phyloP scores from a whole-genome alignment of 768 basidiomycete species.

The Mycena latifolia region DNA sequence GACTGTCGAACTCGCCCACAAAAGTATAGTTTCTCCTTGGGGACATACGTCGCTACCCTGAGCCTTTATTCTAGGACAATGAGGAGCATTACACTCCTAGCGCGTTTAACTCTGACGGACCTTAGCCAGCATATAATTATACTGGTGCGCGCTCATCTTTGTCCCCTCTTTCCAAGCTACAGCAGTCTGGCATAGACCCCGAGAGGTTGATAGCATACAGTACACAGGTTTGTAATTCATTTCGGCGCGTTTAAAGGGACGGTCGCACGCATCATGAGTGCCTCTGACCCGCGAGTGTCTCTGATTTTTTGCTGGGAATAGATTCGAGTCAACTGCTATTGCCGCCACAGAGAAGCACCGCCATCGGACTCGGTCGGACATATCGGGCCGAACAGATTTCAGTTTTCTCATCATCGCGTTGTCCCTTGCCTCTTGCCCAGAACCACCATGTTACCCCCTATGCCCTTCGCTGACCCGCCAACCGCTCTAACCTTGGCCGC shows the following conservation, averaged over 20 bases:
- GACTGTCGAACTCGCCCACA: background rate
- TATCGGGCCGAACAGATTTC: conserved; percentile 14
- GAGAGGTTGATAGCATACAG: background rate
- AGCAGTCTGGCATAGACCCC: background rate
- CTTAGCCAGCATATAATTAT: conserved; percentile 3
- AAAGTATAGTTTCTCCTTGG: background rate
- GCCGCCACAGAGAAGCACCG: conserved; percentile 17
- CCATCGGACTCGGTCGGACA: conserved; percentile 11
- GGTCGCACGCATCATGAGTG: background rate
- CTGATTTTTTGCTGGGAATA: background rate
- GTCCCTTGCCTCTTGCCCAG: conserved; percentile 12
- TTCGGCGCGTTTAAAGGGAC: conserved; percentile 1
- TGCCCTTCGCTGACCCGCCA: conserved; percentile 23
- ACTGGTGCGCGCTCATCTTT: background rate
- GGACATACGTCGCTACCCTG: background rate
- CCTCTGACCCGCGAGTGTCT: background rate
- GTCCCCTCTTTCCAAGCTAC: conserved; percentile 2
- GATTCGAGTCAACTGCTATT: background rate
- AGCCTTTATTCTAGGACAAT: conserved; percentile 6
- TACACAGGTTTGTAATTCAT: conserved; percentile 2
- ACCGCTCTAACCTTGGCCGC: conserved; percentile 22
- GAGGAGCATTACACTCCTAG: background rate
- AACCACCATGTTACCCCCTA: conserved; percentile 24
- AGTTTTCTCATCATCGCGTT: conserved; percentile 28
- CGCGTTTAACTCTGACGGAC: conserved; percentile 6